Evolutionary conservation across 1,284 basidiomycete species (phyloP).

Genomic region (Porodaedalea pini): DNA sequence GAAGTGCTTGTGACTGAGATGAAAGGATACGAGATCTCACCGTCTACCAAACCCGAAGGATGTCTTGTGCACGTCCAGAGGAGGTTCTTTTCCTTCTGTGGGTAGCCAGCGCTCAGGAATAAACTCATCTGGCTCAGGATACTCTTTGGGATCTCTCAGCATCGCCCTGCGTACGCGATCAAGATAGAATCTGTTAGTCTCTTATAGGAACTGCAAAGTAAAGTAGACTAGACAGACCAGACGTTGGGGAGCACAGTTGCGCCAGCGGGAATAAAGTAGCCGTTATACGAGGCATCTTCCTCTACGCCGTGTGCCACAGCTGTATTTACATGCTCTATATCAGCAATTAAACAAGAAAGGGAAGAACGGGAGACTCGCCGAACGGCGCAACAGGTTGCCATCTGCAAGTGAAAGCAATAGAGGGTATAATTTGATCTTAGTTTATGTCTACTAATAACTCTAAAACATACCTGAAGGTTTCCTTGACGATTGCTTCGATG

Average conservation of each 20-base stretch:
- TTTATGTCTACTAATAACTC: neutral
- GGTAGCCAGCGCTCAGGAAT: constrained; percentile 18
- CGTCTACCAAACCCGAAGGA: constrained; percentile 16
- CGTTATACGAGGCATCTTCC: constrained; percentile 23
- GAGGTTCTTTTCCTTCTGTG: neutral
- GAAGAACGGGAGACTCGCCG: neutral
- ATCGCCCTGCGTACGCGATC: constrained; percentile 6
- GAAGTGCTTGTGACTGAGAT: neutral
- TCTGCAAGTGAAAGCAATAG: neutral
- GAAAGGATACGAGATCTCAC: neutral
- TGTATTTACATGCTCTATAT: neutral
- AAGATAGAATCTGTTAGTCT: too few species aligned
- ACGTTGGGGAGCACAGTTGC: constrained; percentile 21
- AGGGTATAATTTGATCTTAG: neutral
- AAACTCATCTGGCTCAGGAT: constrained; percentile 18
- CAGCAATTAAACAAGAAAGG: too few species aligned
- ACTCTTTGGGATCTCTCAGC: constrained; percentile 13
- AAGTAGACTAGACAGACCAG: constrained; percentile 2
- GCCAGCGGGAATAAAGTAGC: constrained; percentile 21
- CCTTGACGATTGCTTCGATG: constrained; percentile 21
- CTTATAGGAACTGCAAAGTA: neutral
- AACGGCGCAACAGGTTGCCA: constrained; percentile 19
- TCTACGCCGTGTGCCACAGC: constrained; percentile 26
- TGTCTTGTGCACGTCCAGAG: neutral
- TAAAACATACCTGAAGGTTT: constrained; percentile 8